Conservation (phyloP, 176 grass and related monocot genomes). For the Bolboschoenus planiculmis region DNA sequence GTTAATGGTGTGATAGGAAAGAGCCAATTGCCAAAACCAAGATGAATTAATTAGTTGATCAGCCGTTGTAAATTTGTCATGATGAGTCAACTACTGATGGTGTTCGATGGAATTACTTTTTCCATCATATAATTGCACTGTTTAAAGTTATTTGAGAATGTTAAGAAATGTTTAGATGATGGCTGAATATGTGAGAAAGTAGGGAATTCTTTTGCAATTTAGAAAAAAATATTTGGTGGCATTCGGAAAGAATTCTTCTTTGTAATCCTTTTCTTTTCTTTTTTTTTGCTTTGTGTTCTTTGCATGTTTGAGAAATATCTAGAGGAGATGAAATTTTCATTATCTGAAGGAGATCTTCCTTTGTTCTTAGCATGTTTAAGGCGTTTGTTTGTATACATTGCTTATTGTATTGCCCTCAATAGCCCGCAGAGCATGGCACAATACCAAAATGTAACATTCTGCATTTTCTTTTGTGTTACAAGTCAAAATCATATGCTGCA, state of each 20-base stretch:
- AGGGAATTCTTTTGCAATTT: not conserved
- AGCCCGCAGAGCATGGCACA: too few species aligned
- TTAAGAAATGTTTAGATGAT: too few species aligned
- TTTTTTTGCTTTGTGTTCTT: not conserved
- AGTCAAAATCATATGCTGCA: too few species aligned
- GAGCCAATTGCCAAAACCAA: not conserved
- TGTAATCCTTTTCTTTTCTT: not conserved
- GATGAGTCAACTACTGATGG: not conserved
- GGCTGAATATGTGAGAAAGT: too few species aligned
- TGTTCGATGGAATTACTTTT: conserved; percentile 2
- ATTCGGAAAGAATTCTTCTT: not conserved
- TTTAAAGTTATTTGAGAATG: too few species aligned
- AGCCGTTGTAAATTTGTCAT: not conserved
- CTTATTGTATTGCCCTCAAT: too few species aligned
- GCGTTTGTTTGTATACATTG: too few species aligned
- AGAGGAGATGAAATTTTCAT: not conserved
- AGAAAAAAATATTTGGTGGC: not conserved
- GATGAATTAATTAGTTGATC: not conserved
- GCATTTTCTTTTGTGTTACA: too few species aligned
- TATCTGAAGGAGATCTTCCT: not conserved
- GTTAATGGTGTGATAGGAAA: not conserved
- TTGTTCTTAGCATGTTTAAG: too few species aligned
- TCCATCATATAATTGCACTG: not conserved
- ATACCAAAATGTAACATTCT: too few species aligned
- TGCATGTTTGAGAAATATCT: not conserved